Conservation (phyloP, 805 yeast genomes). For the Lachancea cidri region DNA sequence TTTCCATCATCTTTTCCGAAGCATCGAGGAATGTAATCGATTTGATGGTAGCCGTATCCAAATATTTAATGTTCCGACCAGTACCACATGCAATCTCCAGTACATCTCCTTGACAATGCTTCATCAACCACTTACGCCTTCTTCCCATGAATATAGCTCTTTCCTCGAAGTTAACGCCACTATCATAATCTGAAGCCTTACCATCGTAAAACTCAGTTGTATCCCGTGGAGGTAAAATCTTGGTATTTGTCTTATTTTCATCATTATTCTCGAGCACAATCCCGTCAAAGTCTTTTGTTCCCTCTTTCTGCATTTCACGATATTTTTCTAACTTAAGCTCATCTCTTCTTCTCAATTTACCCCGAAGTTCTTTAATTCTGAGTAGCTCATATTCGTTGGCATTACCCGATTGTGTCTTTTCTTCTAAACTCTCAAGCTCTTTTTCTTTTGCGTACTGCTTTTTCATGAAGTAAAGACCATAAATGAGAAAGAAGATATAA, state of each 20-base stretch:
- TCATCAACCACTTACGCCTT: constrained; percentile 76
- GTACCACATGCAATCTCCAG: constrained; percentile 95
- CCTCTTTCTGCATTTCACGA: constrained; percentile 42
- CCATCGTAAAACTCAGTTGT: constrained; percentile 74
- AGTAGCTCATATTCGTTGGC: constrained; percentile 58
- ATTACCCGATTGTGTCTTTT: constrained; percentile 33
- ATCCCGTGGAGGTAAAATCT: constrained; percentile 66
- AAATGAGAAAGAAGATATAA: constrained; percentile 49
- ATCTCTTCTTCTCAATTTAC: constrained; percentile 60
- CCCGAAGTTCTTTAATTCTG: constrained; percentile 55
- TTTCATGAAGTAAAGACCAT: constrained; percentile 61
- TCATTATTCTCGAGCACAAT: constrained; percentile 25
- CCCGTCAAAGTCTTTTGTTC: constrained; percentile 32
- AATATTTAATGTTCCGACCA: constrained; percentile 81
- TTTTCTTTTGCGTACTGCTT: constrained; percentile 61
- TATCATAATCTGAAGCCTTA: constrained; percentile 77
- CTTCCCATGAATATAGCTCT: constrained; percentile 42
- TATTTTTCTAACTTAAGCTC: constrained; percentile 55
- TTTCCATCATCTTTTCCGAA: constrained; percentile 78
- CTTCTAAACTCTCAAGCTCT: constrained; percentile 44
- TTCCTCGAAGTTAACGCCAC: constrained; percentile 60
- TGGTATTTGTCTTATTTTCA: constrained; percentile 31
- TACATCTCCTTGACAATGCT: constrained; percentile 78
- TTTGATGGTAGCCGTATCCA: constrained; percentile 52
- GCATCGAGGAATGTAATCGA: constrained; percentile 86